A percentile compares a stretch with the other conserved stretches of the same genome.
Evolutionary conservation across 73 alveolate species (phyloP).

Genomic region (Paramecium caudatum): DNA sequence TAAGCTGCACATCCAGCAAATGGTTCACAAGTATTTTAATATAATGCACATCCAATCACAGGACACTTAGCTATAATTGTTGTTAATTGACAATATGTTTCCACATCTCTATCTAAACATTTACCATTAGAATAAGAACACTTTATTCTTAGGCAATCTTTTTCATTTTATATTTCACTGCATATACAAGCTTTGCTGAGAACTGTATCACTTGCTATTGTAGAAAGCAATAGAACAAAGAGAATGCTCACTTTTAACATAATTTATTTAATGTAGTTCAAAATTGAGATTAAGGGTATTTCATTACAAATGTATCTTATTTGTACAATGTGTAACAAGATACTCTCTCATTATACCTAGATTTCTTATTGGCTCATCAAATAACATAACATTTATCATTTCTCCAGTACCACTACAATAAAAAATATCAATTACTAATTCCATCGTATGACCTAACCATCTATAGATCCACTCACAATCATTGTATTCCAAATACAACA

Average conservation of each 20-base stretch:
- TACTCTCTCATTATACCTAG: no score
- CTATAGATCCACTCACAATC: background rate
- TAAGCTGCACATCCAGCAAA: conserved; percentile 58
- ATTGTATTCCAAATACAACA: conserved; percentile 17
- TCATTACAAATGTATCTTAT: no score
- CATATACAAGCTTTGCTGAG: background rate
- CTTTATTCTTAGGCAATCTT: background rate
- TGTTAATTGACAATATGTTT: conserved; percentile 17
- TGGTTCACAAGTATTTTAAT: background rate
- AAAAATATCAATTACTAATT: background rate
- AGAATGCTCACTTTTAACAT: no score
- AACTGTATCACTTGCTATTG: conserved; percentile 26
- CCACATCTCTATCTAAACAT: background rate
- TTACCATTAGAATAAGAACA: background rate
- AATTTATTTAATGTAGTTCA: no score
- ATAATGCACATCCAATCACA: conserved; percentile 6
- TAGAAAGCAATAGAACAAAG: no score
- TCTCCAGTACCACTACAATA: conserved; percentile 40
- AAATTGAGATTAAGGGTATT: no score
- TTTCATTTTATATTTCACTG: background rate
- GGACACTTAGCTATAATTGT: background rate
- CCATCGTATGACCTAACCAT: background rate
- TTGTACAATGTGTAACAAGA: no score
- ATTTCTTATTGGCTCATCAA: conserved; percentile 16
- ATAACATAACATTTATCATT: background rate